Base-by-base conservation (phyloP, 257 asterid genomes). In the Solanum piurae region DNA sequence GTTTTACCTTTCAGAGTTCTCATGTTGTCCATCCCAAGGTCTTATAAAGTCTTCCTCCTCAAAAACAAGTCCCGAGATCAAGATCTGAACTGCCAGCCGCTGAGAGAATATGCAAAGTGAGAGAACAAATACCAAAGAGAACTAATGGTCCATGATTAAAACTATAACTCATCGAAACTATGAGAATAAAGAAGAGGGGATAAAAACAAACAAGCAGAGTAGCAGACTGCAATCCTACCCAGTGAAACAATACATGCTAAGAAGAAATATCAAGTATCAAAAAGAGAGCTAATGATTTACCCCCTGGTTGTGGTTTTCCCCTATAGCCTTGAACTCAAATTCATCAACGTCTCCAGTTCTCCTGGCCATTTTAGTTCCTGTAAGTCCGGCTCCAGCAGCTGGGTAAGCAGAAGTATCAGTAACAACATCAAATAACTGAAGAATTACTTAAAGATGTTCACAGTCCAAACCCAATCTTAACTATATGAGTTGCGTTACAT, bases 331-430 rank as follows among this genome's bases (percentile, higher is more conserved):
- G 94, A 97, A 97, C 93, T 95, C 98, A 91, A 95, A 97, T 92
- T 94, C 99, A 55, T 97, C 99, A 87, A 95, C 94, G 12, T 94
- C 99, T 20, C 99, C 99, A 69, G 94, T 95, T 90, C 98, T 97
- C 92, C 95, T 92, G 29, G 99, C 99, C 95, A 95, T 95, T 93
- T 97, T 97, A 87, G 79, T 92, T 87, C 99, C 99, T 4, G 98
- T 93, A 90, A 97, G 99, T 86, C 99, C 99, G 86, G 99, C 99
- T 92, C 99, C 99, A 91, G 99, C 99, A 90, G 98, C 99, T 97
- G 91, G 62, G 84, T 42, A 77, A 86, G 38, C 25, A 58, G 87
- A 87, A 85, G 82, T 86, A 84, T 86, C 83, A 73, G 83, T 74
- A 82, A 83, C 82, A 83, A 38, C 37, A 73, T 72, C 14, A 74